Evolutionary conservation across 1,284 basidiomycete genomes (phyloP).

Genomic region (Vanrija sp.): DNA sequence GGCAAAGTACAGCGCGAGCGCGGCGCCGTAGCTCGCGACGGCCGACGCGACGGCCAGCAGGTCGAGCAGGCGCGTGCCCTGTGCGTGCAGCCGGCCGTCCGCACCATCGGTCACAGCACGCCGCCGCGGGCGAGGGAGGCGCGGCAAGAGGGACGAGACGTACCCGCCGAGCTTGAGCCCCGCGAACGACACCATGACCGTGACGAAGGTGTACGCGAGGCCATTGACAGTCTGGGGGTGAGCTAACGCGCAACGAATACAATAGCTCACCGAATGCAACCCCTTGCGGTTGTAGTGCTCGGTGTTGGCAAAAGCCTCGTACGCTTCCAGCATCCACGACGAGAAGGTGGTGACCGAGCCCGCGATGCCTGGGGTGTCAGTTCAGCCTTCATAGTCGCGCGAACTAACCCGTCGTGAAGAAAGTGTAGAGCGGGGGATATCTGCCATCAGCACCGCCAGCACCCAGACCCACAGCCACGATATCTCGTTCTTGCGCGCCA

Average conservation of each 20-base stretch:
- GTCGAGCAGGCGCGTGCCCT: constrained; percentile 33
- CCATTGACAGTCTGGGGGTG: constrained; percentile 72
- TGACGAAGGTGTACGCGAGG: constrained; percentile 67
- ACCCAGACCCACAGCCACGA: constrained; percentile 64
- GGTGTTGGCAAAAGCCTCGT: constrained; percentile 77
- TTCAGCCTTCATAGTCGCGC: constrained; percentile 1
- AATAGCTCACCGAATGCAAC: constrained; percentile 66
- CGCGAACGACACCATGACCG: constrained; percentile 63
- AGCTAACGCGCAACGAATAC: background rate
- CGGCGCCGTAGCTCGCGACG: constrained; percentile 47
- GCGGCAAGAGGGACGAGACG: constrained; percentile 48
- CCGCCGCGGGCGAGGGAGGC: constrained; percentile 62
- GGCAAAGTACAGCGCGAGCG: constrained; percentile 72
- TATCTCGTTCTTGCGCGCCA: constrained; percentile 66
- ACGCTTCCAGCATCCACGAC: constrained; percentile 86
- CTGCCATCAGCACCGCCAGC: constrained; percentile 48
- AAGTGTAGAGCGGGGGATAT: constrained; percentile 81
- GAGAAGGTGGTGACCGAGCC: constrained; percentile 96
- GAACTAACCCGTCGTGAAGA: constrained; percentile 71
- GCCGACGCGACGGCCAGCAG: constrained; percentile 40
- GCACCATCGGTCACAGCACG: constrained; percentile 12
- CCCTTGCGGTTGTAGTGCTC: constrained; percentile 60
- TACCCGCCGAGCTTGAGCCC: constrained; percentile 38
- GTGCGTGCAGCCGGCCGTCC: constrained; percentile 32
- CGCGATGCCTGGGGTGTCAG: constrained; percentile 67